phyloP scores from a whole-genome alignment of 345 rosid species.

The Acer campestre region DNA sequence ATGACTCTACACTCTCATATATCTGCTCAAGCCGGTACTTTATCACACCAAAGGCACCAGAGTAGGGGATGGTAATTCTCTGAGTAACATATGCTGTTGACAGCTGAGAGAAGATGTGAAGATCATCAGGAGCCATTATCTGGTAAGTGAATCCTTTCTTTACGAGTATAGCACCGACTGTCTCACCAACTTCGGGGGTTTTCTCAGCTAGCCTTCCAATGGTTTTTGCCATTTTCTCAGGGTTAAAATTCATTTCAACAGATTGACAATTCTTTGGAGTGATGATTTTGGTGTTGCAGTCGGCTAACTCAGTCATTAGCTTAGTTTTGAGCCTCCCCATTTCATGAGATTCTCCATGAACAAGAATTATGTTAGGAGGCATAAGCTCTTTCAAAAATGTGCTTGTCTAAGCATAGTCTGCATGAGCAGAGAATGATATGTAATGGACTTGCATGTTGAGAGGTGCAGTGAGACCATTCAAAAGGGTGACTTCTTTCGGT shows the following conservation, averaged over 20 bases:
- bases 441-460: conserved; percentile 92
- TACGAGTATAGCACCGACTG: conserved; percentile 78
- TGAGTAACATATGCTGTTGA: conserved; percentile 82
- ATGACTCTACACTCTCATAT: conserved; percentile 75
- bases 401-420: conserved; percentile 96
- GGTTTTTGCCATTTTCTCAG: conserved; percentile 92
- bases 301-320: conserved; percentile 72
- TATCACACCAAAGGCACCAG: conserved; percentile 80
- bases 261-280: conserved; percentile 95
- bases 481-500: conserved; percentile 90
- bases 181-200: conserved; percentile 77
- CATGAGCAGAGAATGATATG: conserved; percentile 93
- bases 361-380: conserved; percentile 95
- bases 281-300: conserved; percentile 76
- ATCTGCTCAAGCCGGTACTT: conserved; percentile 84
- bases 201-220: conserved; percentile 83
- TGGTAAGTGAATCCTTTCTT: conserved; percentile 96
- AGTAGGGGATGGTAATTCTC: conserved; percentile 76
- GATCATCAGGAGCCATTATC: conserved; percentile 97
- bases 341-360: conserved; percentile 90
- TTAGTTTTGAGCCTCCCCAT: conserved; percentile 96
- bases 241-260: conserved; percentile 79
- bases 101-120: conserved; percentile 92
- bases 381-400: conserved; percentile 84
- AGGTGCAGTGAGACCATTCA: conserved; percentile 91